Evolutionary conservation across 768 basidiomycete species (phyloP), one percentile per base, ranked within the genome.

Genomic region (Pisolithus microcarpus): DNA sequence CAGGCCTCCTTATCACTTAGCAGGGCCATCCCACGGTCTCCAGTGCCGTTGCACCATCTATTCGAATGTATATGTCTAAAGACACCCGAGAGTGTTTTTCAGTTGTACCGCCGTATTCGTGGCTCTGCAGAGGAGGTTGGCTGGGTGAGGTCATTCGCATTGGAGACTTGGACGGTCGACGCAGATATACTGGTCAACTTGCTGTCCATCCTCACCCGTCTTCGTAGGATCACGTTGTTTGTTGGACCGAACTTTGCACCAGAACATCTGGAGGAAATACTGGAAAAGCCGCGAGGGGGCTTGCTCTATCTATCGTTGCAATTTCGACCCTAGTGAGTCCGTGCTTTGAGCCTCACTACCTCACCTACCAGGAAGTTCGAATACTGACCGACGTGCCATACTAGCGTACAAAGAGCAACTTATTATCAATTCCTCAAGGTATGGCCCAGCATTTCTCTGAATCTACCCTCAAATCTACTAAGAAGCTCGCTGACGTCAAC

Each of bases 341-440:
- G 23, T 51, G 34, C 4, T 21, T 30, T 9, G 9, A 30, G 30
- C 10, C 30, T 16, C 30, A 48, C 26, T 7, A 26, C 42, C 28
- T 48, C 19, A 31, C 21, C 47, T 51, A 23, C 39, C 13, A 48
- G 42, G 55, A 7, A 38, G 43, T 26, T 16, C 4, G 10, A 24
- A 10, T 39, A 16, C 38, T 16, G n/a, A n/a, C 7, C n/a, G 1
- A 19, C 21, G 21, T 28, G 7, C 26, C 34, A 34, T 34, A 15
- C 34, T 34, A 85, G 86, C 47, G 83, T 88, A 9, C 77, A 84
- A 58, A 79, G 73, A 61, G 85, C 88, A 1, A 83, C 78, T 1
- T 94, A 93, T 63, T 82, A 83, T 56, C 87, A 87, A 53, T 93
- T 94, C 64, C 77, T 91, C 37, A 84, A 82, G 70, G 86, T 80